Percentiles rank a stretch among this genome's conserved stretches.
Evolutionary conservation across 345 rosid species (phyloP).

Genomic region (Laguncularia racemosa): DNA sequence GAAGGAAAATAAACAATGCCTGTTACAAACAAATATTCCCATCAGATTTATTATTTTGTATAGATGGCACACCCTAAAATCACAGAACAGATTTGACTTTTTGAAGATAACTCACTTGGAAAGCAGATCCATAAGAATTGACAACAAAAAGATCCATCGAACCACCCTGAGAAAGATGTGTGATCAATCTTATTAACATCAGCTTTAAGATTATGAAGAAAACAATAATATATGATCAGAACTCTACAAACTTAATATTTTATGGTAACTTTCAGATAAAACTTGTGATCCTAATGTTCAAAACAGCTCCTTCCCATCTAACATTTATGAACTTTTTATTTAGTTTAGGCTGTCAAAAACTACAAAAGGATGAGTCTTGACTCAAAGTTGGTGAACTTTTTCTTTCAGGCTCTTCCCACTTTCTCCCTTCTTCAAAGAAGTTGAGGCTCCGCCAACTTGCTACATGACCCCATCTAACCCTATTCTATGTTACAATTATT

Average conservation of each 20-base stretch:
- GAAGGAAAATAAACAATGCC: conserved; percentile 74
- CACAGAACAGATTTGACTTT: not conserved
- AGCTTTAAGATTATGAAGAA: not conserved
- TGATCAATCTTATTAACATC: conserved; percentile 8
- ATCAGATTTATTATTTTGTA: conserved; percentile 3
- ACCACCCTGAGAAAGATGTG: conserved; percentile 52
- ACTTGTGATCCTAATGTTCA: not conserved
- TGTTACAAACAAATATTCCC: conserved; percentile 24
- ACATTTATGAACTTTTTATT: too few relatives aligned
- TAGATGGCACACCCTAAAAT: not conserved
- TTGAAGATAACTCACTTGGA: conserved; percentile 51
- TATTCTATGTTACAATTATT: too few relatives aligned
- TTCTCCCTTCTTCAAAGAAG: too few relatives aligned
- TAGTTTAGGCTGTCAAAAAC: too few relatives aligned
- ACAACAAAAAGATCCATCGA: conserved; percentile 85
- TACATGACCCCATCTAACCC: too few relatives aligned
- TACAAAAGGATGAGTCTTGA: too few relatives aligned
- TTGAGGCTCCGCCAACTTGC: too few relatives aligned
- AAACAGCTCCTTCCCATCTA: not conserved
- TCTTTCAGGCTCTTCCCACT: too few relatives aligned
- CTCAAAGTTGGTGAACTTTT: too few relatives aligned
- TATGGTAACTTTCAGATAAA: too few relatives aligned
- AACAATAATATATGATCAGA: not conserved
- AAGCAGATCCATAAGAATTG: conserved; percentile 85
- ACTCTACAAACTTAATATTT: too few relatives aligned